phyloP scores from a whole-genome alignment of 352 stramenopile species.

The Phytophthora tubulina region DNA sequence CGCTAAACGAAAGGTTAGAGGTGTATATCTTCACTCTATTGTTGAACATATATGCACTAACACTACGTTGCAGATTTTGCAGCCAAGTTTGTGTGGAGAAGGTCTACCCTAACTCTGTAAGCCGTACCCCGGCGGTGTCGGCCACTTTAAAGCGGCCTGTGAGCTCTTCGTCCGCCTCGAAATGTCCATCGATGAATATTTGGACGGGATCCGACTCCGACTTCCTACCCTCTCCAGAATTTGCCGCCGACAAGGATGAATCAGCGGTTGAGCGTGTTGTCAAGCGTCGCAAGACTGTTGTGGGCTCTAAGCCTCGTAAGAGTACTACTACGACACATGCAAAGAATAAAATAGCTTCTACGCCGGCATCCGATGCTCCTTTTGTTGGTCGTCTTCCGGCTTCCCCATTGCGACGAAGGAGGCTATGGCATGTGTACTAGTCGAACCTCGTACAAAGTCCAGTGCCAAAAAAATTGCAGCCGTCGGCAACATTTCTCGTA shows the following conservation, averaged over 20 bases:
- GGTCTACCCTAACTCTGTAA: not conserved
- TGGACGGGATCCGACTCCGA: not conserved
- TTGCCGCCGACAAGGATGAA: not conserved
- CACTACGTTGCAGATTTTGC: not conserved
- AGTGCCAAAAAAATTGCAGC: slow-evolving; percentile 6
- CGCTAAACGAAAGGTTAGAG: too few relatives aligned
- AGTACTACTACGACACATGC: not conserved
- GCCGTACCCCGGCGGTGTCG: too few relatives aligned
- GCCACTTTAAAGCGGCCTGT: not conserved
- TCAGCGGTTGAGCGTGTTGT: not conserved
- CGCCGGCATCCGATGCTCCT: not conserved
- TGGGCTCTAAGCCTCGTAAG: not conserved
- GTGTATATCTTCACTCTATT: too few relatives aligned
- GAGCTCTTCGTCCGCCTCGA: not conserved
- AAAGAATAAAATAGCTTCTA: not conserved
- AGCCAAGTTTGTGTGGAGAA: not conserved
- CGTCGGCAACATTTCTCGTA: not conserved
- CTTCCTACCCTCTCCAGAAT: not conserved
- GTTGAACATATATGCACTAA: too few relatives aligned
- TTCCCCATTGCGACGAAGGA: slow-evolving; percentile 14
- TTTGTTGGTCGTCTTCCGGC: not conserved
- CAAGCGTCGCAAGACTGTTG: not conserved
- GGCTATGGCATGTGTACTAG: slow-evolving; percentile 1
- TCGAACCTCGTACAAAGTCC: slow-evolving; percentile 12
- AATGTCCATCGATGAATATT: not conserved